Evolutionary conservation across 2,329 filamentous ascomycete species (phyloP).

Genomic region (Cladosporium sp.): DNA sequence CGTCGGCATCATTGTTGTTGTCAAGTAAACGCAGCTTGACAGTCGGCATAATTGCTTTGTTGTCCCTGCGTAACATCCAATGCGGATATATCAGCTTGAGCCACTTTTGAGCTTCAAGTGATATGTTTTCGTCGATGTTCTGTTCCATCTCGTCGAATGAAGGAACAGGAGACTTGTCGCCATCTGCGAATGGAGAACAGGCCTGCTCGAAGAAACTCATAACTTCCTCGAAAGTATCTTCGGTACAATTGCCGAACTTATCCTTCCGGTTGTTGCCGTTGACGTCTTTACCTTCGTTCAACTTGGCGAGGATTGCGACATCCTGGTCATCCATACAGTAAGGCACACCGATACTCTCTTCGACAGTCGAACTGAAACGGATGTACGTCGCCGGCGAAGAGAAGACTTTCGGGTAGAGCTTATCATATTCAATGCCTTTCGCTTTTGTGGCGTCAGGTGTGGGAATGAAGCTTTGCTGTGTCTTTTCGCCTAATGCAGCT

Average conservation of each 20-base stretch:
- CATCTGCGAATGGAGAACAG: constrained; percentile 76
- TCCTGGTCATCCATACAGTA: constrained; percentile 97
- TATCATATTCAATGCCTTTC: constrained; percentile 75
- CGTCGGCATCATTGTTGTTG: constrained; percentile 88
- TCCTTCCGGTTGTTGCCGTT: constrained; percentile 30
- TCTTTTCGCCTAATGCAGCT: constrained; percentile 54
- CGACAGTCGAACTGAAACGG: constrained; percentile 94
- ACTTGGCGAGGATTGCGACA: constrained; percentile 73
- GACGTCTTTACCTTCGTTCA: constrained; percentile 71
- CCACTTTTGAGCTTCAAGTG: constrained; percentile 52
- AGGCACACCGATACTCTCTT: constrained; percentile 83
- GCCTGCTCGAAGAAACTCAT: constrained; percentile 95
- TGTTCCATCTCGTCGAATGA: constrained; percentile 57
- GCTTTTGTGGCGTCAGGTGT: constrained; percentile 59
- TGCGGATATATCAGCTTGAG: constrained; percentile 82
- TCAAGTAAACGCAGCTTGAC: constrained; percentile 75
- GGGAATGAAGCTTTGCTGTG: constrained; percentile 60
- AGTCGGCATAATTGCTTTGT: constrained; percentile 68
- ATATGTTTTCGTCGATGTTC: constrained; percentile 54
- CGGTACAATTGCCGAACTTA: constrained; percentile 61
- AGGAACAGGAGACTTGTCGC: constrained; percentile 80
- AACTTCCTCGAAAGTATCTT: constrained; percentile 88
- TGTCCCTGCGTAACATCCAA: constrained; percentile 72
- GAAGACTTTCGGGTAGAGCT: constrained; percentile 76
- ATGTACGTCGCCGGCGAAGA: constrained; percentile 89